phyloP scores from a whole-genome alignment of 164 flowering plant species.

The Annona squamosa region DNA sequence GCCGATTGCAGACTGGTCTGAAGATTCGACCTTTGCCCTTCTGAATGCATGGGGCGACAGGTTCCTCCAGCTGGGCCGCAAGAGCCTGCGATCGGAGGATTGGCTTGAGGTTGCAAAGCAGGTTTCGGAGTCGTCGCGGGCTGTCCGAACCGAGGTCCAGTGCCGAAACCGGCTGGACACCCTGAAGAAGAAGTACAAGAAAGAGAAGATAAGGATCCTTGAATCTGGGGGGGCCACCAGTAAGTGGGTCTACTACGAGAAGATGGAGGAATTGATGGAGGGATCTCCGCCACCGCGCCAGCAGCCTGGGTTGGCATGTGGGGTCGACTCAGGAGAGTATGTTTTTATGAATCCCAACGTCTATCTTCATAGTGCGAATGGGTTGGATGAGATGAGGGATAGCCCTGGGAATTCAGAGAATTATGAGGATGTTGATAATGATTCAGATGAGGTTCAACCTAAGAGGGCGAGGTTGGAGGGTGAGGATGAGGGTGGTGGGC shows the following conservation, averaged over 20 bases:
- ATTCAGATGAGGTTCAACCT: conserved; percentile 54
- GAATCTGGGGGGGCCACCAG: conserved; percentile 28
- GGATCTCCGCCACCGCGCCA: conserved; percentile 21
- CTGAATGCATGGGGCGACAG: conserved; percentile 84
- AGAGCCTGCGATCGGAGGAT: conserved; percentile 73
- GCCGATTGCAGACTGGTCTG: conserved; percentile 50
- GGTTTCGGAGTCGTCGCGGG: conserved; percentile 42
- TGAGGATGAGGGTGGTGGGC: conserved; percentile 20
- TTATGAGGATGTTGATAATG: conserved; percentile 35
- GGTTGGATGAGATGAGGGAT: conserved; percentile 86
- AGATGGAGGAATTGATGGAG: conserved; percentile 60
- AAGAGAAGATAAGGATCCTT: conserved; percentile 49
- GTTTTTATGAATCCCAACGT: conserved; percentile 74
- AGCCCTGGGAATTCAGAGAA: conserved; percentile 67
- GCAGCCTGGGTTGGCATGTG: conserved; percentile 64
- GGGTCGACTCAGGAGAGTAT: conserved; percentile 88
- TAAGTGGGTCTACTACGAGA: conserved; percentile 72
- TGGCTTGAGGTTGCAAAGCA: conserved; percentile 84
- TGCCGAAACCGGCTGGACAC: conserved; percentile 66
- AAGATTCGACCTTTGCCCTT: conserved; percentile 48
- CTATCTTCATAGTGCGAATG: conserved; percentile 65
- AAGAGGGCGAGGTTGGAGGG: conserved; percentile 23
- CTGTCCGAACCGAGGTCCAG: conserved; percentile 42
- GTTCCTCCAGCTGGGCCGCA: conserved; percentile 74
- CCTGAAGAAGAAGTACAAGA: conserved; percentile 82